Evolutionary conservation across 257 asterid genomes (phyloP).

Genomic region (Anisodus acutangulus): DNA sequence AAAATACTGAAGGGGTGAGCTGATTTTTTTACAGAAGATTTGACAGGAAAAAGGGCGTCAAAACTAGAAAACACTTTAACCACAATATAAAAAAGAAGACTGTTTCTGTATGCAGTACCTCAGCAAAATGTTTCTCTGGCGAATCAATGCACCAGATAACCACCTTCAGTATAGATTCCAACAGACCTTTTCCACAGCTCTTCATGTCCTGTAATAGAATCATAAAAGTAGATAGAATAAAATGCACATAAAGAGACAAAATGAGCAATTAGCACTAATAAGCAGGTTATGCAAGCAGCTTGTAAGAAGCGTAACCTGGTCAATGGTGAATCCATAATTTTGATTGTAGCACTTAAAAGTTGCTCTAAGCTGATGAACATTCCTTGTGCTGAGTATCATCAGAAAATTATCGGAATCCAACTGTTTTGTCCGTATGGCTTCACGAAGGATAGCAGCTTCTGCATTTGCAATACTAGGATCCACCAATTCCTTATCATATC

Average conservation of each 20-base stretch:
- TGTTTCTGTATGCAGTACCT: slow-evolving; percentile 47
- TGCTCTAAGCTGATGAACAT: slow-evolving; percentile 66
- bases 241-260: slow-evolving; percentile 4
- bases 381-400: slow-evolving; percentile 64
- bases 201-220: slow-evolving; percentile 54
- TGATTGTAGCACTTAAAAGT: slow-evolving; percentile 65
- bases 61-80: background rate
- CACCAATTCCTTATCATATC: slow-evolving; percentile 66
- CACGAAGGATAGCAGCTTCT: slow-evolving; percentile 66
- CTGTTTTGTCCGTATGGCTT: slow-evolving; percentile 51
- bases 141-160: slow-evolving; percentile 68
- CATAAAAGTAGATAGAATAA: background rate
- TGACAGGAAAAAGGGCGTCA: background rate
- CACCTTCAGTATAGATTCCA: slow-evolving; percentile 63
- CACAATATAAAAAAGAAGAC: background rate
- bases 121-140: slow-evolving; percentile 87
- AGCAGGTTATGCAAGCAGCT: background rate
- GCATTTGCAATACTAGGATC: slow-evolving; percentile 50
- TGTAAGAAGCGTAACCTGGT: slow-evolving; percentile 48
- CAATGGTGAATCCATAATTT: slow-evolving; percentile 58
- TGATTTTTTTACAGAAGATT: background rate
- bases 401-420: slow-evolving; percentile 54
- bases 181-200: slow-evolving; percentile 58
- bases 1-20: background rate
- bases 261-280: background rate